These are phyloP conservation scores for Bipolaris gigantea DNA, from an alignment of 2,329 filamentous ascomycete genomes.

Conservation along the genomic window DNA sequence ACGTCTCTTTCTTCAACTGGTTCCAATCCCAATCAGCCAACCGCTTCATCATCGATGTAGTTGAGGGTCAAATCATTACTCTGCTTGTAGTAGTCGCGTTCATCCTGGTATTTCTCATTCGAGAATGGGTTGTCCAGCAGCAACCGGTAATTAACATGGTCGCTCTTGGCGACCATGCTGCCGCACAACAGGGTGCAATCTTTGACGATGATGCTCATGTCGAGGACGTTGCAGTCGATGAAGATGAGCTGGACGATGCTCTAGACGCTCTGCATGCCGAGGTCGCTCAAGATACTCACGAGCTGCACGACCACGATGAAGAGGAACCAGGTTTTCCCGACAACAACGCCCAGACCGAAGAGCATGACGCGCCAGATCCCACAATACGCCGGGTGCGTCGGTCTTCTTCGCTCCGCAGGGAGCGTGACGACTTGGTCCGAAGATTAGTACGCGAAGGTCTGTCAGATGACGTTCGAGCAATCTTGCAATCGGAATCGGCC, in stretches of 20 bases:
- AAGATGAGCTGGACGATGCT: slow-evolving; percentile 12
- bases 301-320: background rate
- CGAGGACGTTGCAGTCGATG: slow-evolving; percentile 13
- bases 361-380: slow-evolving; percentile 7
- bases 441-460: slow-evolving; percentile 24
- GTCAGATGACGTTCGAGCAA: slow-evolving; percentile 21
- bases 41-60: slow-evolving; percentile 74
- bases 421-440: slow-evolving; percentile 18
- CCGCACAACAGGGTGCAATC: slow-evolving; percentile 27
- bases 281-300: slow-evolving; percentile 6
- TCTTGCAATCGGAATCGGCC: slow-evolving; percentile 16
- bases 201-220: slow-evolving; percentile 29
- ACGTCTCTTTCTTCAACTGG: slow-evolving; percentile 56
- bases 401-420: slow-evolving; percentile 20
- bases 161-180: slow-evolving; percentile 39
- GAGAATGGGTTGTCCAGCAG: slow-evolving; percentile 98
- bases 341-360: background rate
- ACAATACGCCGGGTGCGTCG: slow-evolving; percentile 17
- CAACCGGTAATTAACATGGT: slow-evolving; percentile 88
- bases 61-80: slow-evolving; percentile 94
- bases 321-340: background rate
- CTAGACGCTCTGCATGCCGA: slow-evolving; percentile 3
- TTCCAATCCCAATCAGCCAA: slow-evolving; percentile 68
- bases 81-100: slow-evolving; percentile 89
- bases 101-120: slow-evolving; percentile 93